Evolutionary conservation across 495 filamentous ascomycete genomes (phyloP).

Genomic region (Neurospora sp.): DNA sequence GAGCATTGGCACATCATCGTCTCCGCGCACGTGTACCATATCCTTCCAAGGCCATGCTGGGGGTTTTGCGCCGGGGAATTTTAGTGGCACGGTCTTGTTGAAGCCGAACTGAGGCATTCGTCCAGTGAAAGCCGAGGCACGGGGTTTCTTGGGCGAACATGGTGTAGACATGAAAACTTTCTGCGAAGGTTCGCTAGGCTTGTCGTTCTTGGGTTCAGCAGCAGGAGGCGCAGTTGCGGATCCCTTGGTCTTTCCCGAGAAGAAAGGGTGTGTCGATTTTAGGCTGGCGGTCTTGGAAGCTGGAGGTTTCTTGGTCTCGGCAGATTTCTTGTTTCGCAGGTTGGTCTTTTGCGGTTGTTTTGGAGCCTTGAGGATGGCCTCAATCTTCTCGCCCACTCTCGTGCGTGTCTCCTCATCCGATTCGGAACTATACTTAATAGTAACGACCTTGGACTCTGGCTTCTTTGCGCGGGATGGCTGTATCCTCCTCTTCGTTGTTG

Average conservation of each 20-base stretch:
- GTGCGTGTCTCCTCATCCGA: constrained; percentile 15
- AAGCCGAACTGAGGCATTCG: constrained; percentile 22
- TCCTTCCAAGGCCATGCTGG: constrained; percentile 63
- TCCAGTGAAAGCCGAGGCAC: constrained; percentile 5
- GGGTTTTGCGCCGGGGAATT: constrained; percentile 48
- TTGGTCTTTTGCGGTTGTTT: constrained; percentile 4
- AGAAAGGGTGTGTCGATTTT: constrained; percentile 77
- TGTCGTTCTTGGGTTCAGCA: constrained; percentile 12
- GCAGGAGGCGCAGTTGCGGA: constrained; percentile 1
- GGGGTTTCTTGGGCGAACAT: constrained; percentile 21
- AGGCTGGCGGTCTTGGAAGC: constrained; percentile 13
- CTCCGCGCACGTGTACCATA: constrained; percentile 48
- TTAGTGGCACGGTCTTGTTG: constrained; percentile 26
- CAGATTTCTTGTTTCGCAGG: constrained; percentile 11
- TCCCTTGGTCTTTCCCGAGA: constrained; percentile 38
- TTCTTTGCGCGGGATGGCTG: constrained; percentile 3
- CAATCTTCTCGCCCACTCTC: constrained; percentile 24
- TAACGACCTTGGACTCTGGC: constrained; percentile 14
- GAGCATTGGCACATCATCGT: constrained; percentile 3
- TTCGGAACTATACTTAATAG: constrained; percentile 26
- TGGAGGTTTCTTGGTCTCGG: not conserved
- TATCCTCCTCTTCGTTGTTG: constrained; percentile 1
- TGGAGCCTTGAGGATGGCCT: constrained; percentile 17
- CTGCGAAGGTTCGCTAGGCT: not conserved
- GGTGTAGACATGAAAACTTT: constrained; percentile 26